These are phyloP conservation scores for Neonectria neomacrospora DNA, from an alignment of 2,329 filamentous ascomycete species.

Conservation along the genomic window DNA sequence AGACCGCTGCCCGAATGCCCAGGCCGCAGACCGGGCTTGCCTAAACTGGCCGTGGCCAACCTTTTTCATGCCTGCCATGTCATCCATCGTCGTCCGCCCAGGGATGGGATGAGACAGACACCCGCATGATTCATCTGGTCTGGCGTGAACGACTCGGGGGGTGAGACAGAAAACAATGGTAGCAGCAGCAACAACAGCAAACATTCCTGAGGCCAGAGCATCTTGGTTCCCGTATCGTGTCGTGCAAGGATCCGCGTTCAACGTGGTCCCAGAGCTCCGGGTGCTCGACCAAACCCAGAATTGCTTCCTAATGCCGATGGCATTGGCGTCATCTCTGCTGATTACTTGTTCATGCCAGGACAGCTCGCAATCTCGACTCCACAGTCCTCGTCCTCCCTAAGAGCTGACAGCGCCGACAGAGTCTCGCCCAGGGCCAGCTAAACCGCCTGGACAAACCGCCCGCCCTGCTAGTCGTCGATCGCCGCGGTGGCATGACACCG, in stretches of 20 bases:
- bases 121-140: slow-evolving; percentile 20
- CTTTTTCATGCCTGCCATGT: neutral
- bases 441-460: neutral
- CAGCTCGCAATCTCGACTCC: slow-evolving; percentile 21
- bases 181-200: slow-evolving; percentile 3
- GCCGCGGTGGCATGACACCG: slow-evolving; percentile 28
- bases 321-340: slow-evolving; percentile 29
- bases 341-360: slow-evolving; percentile 38
- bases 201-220: neutral
- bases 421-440: neutral
- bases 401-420: slow-evolving; percentile 11
- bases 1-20: neutral
- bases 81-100: neutral
- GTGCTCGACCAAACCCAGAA: slow-evolving; percentile 14
- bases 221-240: slow-evolving; percentile 8
- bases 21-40: neutral
- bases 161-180: neutral
- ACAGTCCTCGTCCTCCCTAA: slow-evolving; percentile 25
- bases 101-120: neutral
- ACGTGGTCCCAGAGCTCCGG: slow-evolving; percentile 9
- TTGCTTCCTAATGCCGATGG: slow-evolving; percentile 17
- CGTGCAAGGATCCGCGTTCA: slow-evolving; percentile 18
- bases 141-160: slow-evolving; percentile 14
- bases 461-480: slow-evolving; percentile 16
- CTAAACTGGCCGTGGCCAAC: neutral